Evolutionary conservation across 257 asterid species (phyloP), one percentile per base, ranked within the genome.

Genomic region (Rubia yunnanensis): DNA sequence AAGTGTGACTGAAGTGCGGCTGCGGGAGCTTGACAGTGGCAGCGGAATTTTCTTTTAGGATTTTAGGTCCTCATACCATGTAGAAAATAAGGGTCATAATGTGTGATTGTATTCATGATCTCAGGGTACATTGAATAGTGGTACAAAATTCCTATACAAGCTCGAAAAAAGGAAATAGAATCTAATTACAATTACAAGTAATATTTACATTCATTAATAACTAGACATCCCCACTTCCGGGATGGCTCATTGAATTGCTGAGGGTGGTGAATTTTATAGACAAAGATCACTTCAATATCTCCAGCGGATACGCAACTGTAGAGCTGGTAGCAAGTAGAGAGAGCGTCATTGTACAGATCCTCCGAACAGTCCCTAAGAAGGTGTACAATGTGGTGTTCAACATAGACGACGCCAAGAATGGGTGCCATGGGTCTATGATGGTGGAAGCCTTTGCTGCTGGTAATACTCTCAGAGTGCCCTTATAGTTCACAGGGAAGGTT

Each of bases 271-370:
- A 88, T 58, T 91, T 86, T 85, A 73, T 91, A 0, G 95, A 89
- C 50, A 66, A 84, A 1, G 63, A 48, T 17, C 85, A 92, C 77
- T 92, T 92, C 88, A 83, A 77, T 7, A 87, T 92, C 52, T 96
- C 96, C 0, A 74, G 44, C 3, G 96, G 98, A 5, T 72, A 39
- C 35, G 81, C 85, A 26, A 96, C 96, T 9, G 69, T 89, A 0
- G 98, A 92, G 72, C 72, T 91, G n/a, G 74, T 88, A 27, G 96
- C 95, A 22, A 96, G 98, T 13, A 78, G 89, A 74, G 98, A 91
- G 68, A 86, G 98, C 14, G 94, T 85, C 17, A 71, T 91, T 1
- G 91, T 91, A 52, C 95, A 86, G 71, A 59, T 86, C 76, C 78
- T 91, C 67, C 70, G 94, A 68, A 86, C 96, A 7, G 41, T 76